Base-by-base conservation (phyloP, 306 rosid species). In the Inga leiocalycina region DNA sequence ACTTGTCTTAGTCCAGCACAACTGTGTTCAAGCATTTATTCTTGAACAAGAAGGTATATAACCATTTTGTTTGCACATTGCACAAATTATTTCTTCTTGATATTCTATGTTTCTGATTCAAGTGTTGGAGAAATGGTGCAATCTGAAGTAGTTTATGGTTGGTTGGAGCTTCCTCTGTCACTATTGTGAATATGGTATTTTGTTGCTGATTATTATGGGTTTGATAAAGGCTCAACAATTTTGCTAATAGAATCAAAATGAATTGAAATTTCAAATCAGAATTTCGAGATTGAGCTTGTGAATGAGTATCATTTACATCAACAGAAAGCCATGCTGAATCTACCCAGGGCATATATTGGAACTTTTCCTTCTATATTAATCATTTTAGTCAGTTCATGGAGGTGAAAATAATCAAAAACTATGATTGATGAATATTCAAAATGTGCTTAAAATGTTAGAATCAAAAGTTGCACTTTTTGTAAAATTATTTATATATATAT, bases 1-100 rank as follows among this genome's bases (percentile, higher is more conserved):
- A 35, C 97, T 96, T 45, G 92, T 96, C 69, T 88, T 96, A 52
- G 86, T 93, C 83, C 99, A 96, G 77, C 98, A 96, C 82, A 96
- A 96, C 79, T 93, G 97, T 79, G 94, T 84, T 52, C 99, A 96
- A 84, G 85, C 97, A 10, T 95, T 82, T 81, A 43, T 87, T 70
- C 6, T 32, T 5, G 81, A 84, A 24, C 76, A 86, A 45, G 80
- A 84, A 48, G 88, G 91, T 86, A 32, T 51, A 13, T 67, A 8
- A 19, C 6, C 0, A 27, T 12, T 14, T 16, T 11, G 19, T 7
- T 19, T 24, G 32, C 19, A 66, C 48, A 7, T 19, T 32, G 46
- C 19, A 45, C 59, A 35, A 39, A 3, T n/a, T 34, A 8, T 41
- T 32, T 59, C 3, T n/a, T 72, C 4, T 71, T 46, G 15, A 16